phyloP scores from a whole-genome alignment of 164 flowering plant species.

The Sextonia rubra region DNA sequence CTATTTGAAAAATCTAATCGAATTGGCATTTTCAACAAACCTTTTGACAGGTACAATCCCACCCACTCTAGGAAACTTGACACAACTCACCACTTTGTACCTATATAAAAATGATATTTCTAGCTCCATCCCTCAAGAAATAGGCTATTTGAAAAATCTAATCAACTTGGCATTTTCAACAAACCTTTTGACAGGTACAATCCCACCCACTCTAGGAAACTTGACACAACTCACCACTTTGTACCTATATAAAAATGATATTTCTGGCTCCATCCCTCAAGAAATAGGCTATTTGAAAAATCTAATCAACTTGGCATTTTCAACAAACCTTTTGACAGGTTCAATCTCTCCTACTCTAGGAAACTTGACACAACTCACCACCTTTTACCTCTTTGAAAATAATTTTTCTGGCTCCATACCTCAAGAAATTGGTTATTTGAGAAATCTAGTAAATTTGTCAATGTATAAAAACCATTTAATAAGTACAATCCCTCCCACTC shows the following conservation, averaged over 20 bases:
- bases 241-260: neutral
- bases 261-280: neutral
- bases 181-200: neutral
- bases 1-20: neutral
- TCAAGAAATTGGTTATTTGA: slow-evolving; percentile 9
- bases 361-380: slow-evolving; percentile 1
- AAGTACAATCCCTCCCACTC: slow-evolving; percentile 2
- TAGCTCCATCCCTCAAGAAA: neutral
- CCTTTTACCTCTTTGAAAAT: neutral
- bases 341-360: slow-evolving; percentile 10
- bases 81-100: neutral
- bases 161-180: neutral
- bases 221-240: neutral
- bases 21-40: neutral
- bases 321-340: neutral
- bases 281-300: neutral
- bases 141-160: neutral
- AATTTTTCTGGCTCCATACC: slow-evolving; percentile 4
- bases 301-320: neutral
- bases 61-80: neutral
- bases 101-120: neutral
- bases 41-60: neutral
- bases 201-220: neutral
- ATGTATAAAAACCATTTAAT: slow-evolving; percentile 15
- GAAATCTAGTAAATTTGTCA: slow-evolving; percentile 13